These are phyloP conservation scores for Protomyces inouyei DNA, from an alignment of 1,139 yeast genomes.

Conservation along the genomic window DNA sequence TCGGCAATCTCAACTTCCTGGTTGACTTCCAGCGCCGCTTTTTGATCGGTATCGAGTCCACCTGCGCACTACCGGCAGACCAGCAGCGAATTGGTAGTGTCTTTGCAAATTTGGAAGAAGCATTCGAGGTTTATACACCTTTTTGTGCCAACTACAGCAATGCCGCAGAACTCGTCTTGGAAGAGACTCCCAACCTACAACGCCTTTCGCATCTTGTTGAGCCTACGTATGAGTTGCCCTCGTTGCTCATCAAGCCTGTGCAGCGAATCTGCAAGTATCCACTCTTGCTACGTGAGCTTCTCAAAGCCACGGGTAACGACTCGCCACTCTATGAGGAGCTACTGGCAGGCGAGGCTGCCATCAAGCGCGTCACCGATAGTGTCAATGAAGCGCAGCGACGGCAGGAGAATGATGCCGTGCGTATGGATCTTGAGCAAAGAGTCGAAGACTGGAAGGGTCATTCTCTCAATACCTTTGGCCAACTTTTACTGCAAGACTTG, in stretches of 20 bases:
- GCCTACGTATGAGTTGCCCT: constrained; percentile 84
- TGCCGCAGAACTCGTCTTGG: constrained; percentile 73
- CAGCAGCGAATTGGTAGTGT: constrained; percentile 85
- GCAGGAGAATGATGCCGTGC: constrained; percentile 74
- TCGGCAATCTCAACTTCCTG: constrained; percentile 81
- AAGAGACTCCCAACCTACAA: constrained; percentile 55
- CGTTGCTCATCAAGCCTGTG: constrained; percentile 85
- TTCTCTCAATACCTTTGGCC: constrained; percentile 75
- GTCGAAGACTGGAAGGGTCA: constrained; percentile 96
- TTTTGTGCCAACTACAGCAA: constrained; percentile 78
- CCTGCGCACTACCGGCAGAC: constrained; percentile 65
- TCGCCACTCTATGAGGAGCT: constrained; percentile 65
- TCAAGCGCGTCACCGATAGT: constrained; percentile 70
- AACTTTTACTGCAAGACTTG: constrained; percentile 67
- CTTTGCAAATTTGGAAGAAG: constrained; percentile 59
- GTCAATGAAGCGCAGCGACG: constrained; percentile 93
- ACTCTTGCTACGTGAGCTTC: constrained; percentile 64
- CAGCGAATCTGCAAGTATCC: constrained; percentile 95
- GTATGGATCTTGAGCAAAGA: constrained; percentile 63
- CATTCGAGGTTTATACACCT: constrained; percentile 82
- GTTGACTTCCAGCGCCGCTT: constrained; percentile 91
- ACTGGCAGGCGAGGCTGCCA: constrained; percentile 60
- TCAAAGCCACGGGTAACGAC: constrained; percentile 55
- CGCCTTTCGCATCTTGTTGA: constrained; percentile 62
- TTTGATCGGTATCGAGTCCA: constrained; percentile 81